Percentiles rank a stretch among this genome's conserved stretches.
Evolutionary conservation across 441 rosid species (phyloP).

Genomic region (Geranium incanum): DNA sequence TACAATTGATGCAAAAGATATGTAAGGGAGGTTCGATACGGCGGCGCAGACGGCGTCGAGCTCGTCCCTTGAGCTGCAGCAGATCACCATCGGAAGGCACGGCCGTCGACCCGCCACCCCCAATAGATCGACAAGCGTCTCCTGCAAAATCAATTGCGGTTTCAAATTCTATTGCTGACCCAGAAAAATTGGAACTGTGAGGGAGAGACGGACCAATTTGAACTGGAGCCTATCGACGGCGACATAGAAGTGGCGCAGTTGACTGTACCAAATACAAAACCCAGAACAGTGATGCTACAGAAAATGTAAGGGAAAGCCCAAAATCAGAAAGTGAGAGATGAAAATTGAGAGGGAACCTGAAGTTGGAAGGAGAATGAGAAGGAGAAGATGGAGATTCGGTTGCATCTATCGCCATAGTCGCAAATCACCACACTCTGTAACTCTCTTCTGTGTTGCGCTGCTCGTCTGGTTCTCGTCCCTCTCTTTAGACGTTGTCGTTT

Average conservation of each 20-base stretch:
- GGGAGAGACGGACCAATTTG: conserved; percentile 48
- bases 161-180: background rate
- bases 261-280: conserved; percentile 28
- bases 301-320: background rate
- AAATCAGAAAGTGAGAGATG: background rate
- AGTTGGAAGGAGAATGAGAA: conserved; percentile 36
- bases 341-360: conserved; percentile 24
- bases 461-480: no score
- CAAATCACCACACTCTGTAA: background rate
- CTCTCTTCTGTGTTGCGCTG: background rate
- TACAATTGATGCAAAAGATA: conserved; percentile 62
- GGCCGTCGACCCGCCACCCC: conserved; percentile 56
- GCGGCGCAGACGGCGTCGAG: conserved; percentile 74
- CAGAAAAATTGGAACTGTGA: background rate
- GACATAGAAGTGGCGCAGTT: conserved; percentile 64
- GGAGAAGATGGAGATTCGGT: conserved; percentile 42
- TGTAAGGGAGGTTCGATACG: conserved; percentile 58
- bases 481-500: no score
- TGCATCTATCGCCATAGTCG: conserved; percentile 32
- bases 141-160: conserved; percentile 31
- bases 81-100: conserved; percentile 63
- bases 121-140: conserved; percentile 59
- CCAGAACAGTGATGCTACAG: background rate
- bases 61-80: conserved; percentile 84
- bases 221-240: conserved; percentile 76